Percentiles rank a stretch among this genome's conserved stretches.
Conservation (phyloP, 2,329 filamentous ascomycete genomes). For the Talaromyces sp. region DNA sequence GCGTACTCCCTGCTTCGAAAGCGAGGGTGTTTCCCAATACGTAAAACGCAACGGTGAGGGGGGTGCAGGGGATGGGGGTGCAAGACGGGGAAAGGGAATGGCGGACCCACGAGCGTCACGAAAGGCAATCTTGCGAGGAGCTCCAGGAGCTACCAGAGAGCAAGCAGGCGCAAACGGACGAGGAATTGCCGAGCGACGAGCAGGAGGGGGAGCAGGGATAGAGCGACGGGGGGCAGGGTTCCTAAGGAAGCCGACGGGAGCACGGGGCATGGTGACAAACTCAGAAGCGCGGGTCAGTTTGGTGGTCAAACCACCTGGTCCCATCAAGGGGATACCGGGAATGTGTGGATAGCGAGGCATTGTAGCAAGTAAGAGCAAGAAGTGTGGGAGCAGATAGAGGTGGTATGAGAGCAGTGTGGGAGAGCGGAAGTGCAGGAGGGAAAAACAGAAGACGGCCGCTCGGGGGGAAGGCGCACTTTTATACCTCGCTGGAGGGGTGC, state of each 20-base stretch:
- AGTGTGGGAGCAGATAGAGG: not conserved
- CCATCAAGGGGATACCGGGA: constrained; percentile 13
- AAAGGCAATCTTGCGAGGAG: constrained; percentile 11
- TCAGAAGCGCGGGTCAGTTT: constrained; percentile 10
- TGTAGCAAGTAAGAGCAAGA: not conserved
- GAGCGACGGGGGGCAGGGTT: constrained; percentile 2
- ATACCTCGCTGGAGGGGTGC: not conserved
- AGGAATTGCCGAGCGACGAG: not conserved
- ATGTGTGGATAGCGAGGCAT: constrained; percentile 17
- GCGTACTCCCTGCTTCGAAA: constrained; percentile 7
- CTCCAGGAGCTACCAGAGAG: not conserved
- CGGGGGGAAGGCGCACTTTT: not conserved
- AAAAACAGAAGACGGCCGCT: too few relatives aligned
- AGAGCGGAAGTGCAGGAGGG: not conserved
- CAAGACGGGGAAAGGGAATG: constrained; percentile 9
- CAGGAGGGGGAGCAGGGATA: not conserved
- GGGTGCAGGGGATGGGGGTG: constrained; percentile 2
- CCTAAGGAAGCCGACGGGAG: constrained; percentile 7
- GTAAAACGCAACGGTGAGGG: constrained; percentile 1
- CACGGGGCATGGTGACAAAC: constrained; percentile 9
- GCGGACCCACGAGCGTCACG: constrained; percentile 12
- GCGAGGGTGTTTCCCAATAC: constrained; percentile 4
- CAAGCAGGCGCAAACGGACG: not conserved
- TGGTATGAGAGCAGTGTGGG: not conserved
- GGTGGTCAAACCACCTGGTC: not conserved